Percentiles rank a stretch among this genome's conserved stretches.
Evolutionary conservation across 2,329 filamentous ascomycete genomes (phyloP).

Genomic region (Diaporthe helianthi): DNA sequence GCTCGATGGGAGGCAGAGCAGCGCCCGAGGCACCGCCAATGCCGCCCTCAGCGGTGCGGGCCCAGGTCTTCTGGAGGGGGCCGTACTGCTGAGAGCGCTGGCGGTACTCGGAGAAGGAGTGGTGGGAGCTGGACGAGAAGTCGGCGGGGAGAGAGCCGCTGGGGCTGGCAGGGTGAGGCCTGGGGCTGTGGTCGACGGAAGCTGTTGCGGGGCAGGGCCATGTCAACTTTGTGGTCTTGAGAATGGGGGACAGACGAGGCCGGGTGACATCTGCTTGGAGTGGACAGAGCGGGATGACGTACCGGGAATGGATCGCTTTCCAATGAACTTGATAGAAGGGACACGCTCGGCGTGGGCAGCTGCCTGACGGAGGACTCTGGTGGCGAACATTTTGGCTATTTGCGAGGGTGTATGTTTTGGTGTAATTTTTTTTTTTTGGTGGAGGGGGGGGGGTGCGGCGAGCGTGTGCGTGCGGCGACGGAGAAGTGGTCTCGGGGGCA

Average conservation of each 20-base stretch:
- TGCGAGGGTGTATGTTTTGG: not conserved
- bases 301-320: constrained; percentile 66
- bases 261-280: no score
- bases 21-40: constrained; percentile 71
- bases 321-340: constrained; percentile 68
- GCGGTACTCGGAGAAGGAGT: constrained; percentile 79
- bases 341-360: constrained; percentile 65
- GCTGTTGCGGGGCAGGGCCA: constrained; percentile 52
- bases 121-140: constrained; percentile 54
- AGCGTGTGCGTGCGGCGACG: not conserved
- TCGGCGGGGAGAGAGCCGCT: constrained; percentile 65
- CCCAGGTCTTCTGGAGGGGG: constrained; percentile 67
- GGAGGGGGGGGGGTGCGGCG: no score
- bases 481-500: not conserved
- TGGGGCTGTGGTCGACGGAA: constrained; percentile 74
- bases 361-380: constrained; percentile 64
- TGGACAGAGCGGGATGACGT: constrained; percentile 40
- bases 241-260: not conserved
- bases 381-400: constrained; percentile 58
- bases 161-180: constrained; percentile 76
- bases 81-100: constrained; percentile 81
- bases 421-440: not conserved
- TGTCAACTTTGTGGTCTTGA: not conserved
- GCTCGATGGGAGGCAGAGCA: constrained; percentile 74
- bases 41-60: constrained; percentile 43